Evolutionary conservation across 192 early-diverging fungal species (phyloP), one percentile per base, ranked within the genome.

Genomic region (Coemansia sp.): DNA sequence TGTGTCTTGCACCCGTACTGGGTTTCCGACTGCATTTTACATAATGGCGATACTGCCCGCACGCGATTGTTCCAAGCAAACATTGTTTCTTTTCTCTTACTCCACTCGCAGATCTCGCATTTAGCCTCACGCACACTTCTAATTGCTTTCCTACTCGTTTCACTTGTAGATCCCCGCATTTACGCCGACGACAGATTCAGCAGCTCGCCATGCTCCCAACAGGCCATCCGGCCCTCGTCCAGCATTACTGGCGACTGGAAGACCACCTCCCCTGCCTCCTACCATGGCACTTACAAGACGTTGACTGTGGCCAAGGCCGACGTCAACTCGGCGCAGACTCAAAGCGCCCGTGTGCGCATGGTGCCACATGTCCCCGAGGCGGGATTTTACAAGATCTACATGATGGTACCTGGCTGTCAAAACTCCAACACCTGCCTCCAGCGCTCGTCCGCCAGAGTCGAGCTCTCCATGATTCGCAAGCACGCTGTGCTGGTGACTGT

Each of bases 321-420:
- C 33, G 20, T 82, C 16, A 15, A 62, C 12, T 71, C 71, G 38
- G 57, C 61, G 27, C 22, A 61, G 31, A 55, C 72, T 1, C 67
- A 80, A 66, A 68, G 60, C 42, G 67, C 73, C 12, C 22, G 57
- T 34, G 49, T 81, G 46, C 36, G 63, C 22, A 31, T 90, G 65
- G 59, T 61, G 18, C 90, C 90, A 0, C 87, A 83, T 69, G 70
- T 91, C 10, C 84, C 89, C 29, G 88, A 90, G 47, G 67, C 88
- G 7, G 90, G 90, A 11, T 85, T 86, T 64, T 91, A 91, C 57
- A 78, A 85, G 43, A 84, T 89, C 24, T 85, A 75, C 31, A 65
- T 90, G 68, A 65, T 68, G 65, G 80, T 88, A 6, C 90, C 89
- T n/a, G 85, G 80, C 6, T 91, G 90, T 67, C 79, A 87, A 55